Base-by-base conservation (phyloP, 441 rosid genomes). In the Euphorbia schlechtendalii region DNA sequence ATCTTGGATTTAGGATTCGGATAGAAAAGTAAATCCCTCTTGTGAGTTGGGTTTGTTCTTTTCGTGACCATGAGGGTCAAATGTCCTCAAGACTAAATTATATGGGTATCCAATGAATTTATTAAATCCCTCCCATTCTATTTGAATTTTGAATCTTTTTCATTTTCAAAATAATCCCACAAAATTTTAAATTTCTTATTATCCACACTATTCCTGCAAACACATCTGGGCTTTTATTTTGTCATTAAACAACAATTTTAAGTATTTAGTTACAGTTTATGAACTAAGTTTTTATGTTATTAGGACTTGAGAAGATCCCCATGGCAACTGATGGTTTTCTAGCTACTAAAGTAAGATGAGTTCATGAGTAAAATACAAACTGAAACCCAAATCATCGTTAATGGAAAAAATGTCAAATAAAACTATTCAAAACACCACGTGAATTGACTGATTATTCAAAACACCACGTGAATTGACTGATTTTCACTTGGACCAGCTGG, bases 401-500 rank as follows among this genome's bases (percentile, higher is more conserved):
- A 21, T 66, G 40, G 63, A 54, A 45, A 71, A 53, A 22, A 56
- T 21, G n/a, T n/a, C n/a, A n/a, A n/a, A n/a, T n/a, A n/a, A n/a
- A n/a, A n/a, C n/a, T n/a, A n/a, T n/a, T n/a, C n/a, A n/a, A n/a
- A n/a, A n/a, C n/a, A n/a, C n/a, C n/a, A n/a, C n/a, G n/a, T n/a
- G n/a, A n/a, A n/a, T n/a, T n/a, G n/a, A n/a, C n/a, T n/a, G n/a
- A n/a, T n/a, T n/a, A n/a, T n/a, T 22, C 56, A 65, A 41, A 53
- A 53, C 11, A 14, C 59, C 25, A 52, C 51, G 20, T 49, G 48
- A 63, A 56, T 56, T 63, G 28, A 36, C 46, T 36, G 18, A 38
- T 46, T 17, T 55, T 25, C 2, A 38, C 22, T 52, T 43, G 49
- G n/a, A 43, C 49, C 49, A 43, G 18, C 25, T 38, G 54, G 43